Conservation (phyloP, 441 rosid genomes). For the Bruguiera hainesii region DNA sequence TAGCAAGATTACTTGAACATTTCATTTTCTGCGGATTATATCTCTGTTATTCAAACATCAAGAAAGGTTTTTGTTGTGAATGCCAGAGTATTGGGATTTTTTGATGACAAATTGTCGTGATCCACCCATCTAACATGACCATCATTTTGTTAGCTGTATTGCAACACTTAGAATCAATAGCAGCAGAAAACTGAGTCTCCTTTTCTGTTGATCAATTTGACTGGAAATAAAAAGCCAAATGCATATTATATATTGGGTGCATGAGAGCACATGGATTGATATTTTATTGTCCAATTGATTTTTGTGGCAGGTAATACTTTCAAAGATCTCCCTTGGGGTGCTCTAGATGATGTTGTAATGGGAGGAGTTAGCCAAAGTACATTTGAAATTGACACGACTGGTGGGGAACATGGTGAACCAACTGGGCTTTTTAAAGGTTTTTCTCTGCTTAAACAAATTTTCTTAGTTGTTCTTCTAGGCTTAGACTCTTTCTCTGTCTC, state of each 20-base stretch:
- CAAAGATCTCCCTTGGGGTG: conserved; percentile 88
- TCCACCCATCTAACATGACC: too few species aligned
- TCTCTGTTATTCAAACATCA: too few species aligned
- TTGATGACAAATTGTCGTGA: too few species aligned
- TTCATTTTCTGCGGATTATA: too few species aligned
- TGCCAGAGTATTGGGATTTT: too few species aligned
- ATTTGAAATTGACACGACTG: conserved; percentile 50
- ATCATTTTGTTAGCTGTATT: too few species aligned
- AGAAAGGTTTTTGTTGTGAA: too few species aligned
- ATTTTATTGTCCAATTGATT: conserved; percentile 14
- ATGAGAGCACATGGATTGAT: neutral
- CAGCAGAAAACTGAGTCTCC: too few species aligned
- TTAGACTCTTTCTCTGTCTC: neutral
- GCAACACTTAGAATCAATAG: too few species aligned
- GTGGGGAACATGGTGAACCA: conserved; percentile 74
- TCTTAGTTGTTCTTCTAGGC: neutral
- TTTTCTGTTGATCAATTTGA: too few species aligned
- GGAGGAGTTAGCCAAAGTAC: conserved; percentile 90
- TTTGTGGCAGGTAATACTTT: conserved; percentile 44
- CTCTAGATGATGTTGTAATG: conserved; percentile 96
- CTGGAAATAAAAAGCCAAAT: neutral
- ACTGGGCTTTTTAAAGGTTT: conserved; percentile 74
- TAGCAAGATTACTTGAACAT: too few species aligned
- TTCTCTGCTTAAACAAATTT: conserved; percentile 18
- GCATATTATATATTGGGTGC: neutral